Base-by-base conservation (phyloP, 352 stramenopile genomes). In the Phytophthora sansomeana region DNA sequence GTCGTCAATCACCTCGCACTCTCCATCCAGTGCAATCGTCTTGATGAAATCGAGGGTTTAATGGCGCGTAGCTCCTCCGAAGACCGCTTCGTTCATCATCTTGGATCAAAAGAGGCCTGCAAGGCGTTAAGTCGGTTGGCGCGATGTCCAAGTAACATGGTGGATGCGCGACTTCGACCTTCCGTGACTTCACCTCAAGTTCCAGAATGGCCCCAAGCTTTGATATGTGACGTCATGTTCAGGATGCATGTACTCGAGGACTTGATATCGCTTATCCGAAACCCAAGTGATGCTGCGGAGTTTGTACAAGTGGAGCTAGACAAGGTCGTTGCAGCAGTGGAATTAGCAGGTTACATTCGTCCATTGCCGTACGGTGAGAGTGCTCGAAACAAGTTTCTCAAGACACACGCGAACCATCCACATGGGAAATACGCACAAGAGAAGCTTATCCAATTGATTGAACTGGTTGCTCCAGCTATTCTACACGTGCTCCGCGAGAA, bases 221-320 rank as follows among this genome's bases (percentile, higher is more conserved):
- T 89, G n/a, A 75, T 92, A 36, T 89, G 81, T 26, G 82, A 91
- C 9, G 78, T 87, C 7, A 54, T 93, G 24, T 68, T 85, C 1
- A 75, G 85, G 2, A 63, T 92, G 17, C 86, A 95, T 26, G 81
- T 77, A 1, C 58, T 95, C 1, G 81, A 95, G 75, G 86, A 92
- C 54, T 62, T 95, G 11, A 70, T 91, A 30, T 67, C 74, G 8
- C 68, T 82, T 1, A 85, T 92, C 38, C 74, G 68, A 43, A 61
- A 57, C 3, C 75, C 74, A 13, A 90, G 58, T 38, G 83, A 89
- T 28, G 70, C 80, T 6, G 73, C 67, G 10, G 82, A 91, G 52
- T 88, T 80, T 39, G 38, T 50, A 6, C 66, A 75, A 0, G 41
- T 87, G 10, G 76, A 91, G 44, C 39, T 78, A 13, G 58, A 62